Percentiles rank a stretch among this genome's conserved stretches.
Conservation (phyloP, 345 rosid species). For the Kandelia obovata region DNA sequence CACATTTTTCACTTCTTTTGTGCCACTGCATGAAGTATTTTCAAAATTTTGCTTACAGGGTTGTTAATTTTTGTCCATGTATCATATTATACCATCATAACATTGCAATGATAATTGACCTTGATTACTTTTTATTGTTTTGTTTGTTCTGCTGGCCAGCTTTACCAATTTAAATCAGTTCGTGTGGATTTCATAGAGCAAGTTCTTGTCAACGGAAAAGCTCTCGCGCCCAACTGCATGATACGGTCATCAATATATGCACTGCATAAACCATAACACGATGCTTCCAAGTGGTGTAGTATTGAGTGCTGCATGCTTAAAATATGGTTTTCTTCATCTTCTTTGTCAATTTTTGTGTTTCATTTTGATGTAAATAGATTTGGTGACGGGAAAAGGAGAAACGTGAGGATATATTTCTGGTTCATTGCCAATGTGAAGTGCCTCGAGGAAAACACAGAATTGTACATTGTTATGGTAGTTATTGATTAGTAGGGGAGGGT, state of each 20-base stretch:
- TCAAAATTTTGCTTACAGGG: too few species aligned
- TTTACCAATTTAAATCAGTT: conserved; percentile 47
- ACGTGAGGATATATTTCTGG: background rate
- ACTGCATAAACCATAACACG: conserved; percentile 56
- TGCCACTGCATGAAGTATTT: background rate
- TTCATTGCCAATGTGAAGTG: background rate
- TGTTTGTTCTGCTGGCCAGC: conserved; percentile 27
- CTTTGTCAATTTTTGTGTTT: conserved; percentile 3
- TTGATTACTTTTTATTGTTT: background rate
- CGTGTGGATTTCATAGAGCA: conserved; percentile 69
- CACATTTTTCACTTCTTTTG: background rate
- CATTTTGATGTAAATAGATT: conserved; percentile 27
- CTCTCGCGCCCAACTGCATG: conserved; percentile 32
- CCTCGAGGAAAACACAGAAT: background rate
- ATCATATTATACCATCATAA: too few species aligned
- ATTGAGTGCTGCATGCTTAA: conserved; percentile 13
- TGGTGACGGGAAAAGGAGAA: conserved; percentile 1
- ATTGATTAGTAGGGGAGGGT: too few species aligned
- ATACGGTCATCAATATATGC: conserved; percentile 48
- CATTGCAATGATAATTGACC: background rate
- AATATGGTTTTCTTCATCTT: background rate
- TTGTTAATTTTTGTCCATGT: too few species aligned
- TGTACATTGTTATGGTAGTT: background rate
- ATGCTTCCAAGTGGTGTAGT: conserved; percentile 2
- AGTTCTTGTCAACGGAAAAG: conserved; percentile 57